These are phyloP conservation scores for Syncephalastrum racemosum DNA, from an alignment of 371 early-diverging fungal genomes.

Conservation along the genomic window DNA sequence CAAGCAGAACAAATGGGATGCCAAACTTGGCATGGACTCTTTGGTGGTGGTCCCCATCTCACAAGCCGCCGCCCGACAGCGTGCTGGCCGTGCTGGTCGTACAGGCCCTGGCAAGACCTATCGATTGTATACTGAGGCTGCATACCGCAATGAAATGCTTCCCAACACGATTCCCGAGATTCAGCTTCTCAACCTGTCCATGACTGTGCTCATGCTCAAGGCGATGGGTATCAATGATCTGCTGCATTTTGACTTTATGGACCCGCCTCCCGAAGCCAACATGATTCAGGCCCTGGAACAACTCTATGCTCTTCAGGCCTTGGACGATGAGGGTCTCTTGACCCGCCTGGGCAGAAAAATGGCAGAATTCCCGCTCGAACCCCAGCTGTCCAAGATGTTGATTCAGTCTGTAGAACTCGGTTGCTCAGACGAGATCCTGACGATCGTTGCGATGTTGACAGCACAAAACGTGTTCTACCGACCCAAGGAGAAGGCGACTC, in stretches of 20 bases:
- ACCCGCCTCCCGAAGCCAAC: conserved; percentile 91
- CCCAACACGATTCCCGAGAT: conserved; percentile 98
- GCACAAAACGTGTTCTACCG: conserved; percentile 94
- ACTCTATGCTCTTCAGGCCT: conserved; percentile 90
- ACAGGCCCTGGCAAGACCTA: conserved; percentile 97
- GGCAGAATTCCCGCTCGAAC: conserved; percentile 98
- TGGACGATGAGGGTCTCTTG: conserved; percentile 92
- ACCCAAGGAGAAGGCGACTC: conserved; percentile 94
- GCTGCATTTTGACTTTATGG: conserved; percentile 97
- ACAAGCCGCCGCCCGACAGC: conserved; percentile 95
- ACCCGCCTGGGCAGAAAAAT: conserved; percentile 93
- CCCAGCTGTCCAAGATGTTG: conserved; percentile 91
- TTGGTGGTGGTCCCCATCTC: conserved; percentile 91
- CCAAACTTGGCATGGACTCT: conserved; percentile 94
- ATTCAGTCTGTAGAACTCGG: conserved; percentile 88
- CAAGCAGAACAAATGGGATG: conserved; percentile 96
- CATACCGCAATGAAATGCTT: conserved; percentile 95
- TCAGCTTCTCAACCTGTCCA: conserved; percentile 92
- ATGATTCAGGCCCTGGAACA: conserved; percentile 92
- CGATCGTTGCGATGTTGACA: conserved; percentile 95
- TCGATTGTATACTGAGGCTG: conserved; percentile 94
- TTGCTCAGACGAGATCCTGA: conserved; percentile 95
- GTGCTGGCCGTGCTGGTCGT: conserved; percentile 99
- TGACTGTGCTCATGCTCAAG: conserved; percentile 90
- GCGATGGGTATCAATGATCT: conserved; percentile 97